A percentile compares a stretch with the other conserved stretches of the same genome.
Evolutionary conservation across 192 early-diverging fungal genomes (phyloP).

Genomic region (Coemansia sp.): DNA sequence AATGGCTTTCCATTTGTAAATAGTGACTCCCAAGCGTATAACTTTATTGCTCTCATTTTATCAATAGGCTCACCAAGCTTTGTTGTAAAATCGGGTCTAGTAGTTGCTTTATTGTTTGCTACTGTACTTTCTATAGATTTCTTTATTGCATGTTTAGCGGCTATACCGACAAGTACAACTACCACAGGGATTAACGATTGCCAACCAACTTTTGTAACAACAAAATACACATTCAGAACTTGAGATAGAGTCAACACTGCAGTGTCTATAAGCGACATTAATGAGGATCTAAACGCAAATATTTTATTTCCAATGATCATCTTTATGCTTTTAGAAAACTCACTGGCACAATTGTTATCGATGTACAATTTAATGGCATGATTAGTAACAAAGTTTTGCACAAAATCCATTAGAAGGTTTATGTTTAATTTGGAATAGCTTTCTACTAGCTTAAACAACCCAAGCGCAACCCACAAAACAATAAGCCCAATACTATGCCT

Average conservation of each 20-base stretch:
- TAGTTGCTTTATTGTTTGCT: background rate
- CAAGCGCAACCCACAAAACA: slow-evolving; percentile 10
- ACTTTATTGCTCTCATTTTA: slow-evolving; percentile 63
- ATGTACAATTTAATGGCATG: slow-evolving; percentile 9
- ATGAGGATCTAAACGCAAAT: background rate
- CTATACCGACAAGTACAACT: slow-evolving; percentile 4
- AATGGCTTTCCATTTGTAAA: slow-evolving; percentile 19
- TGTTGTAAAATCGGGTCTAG: background rate
- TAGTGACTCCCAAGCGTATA: slow-evolving; percentile 60
- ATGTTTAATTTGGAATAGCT: background rate
- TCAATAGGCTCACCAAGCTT: background rate
- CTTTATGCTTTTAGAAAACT: slow-evolving; percentile 4
- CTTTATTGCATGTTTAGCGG: background rate
- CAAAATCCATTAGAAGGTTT: background rate
- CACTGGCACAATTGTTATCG: slow-evolving; percentile 6
- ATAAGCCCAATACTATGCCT: slow-evolving; percentile 1
- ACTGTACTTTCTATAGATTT: background rate
- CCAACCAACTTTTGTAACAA: slow-evolving; percentile 16
- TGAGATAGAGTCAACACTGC: background rate
- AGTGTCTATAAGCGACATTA: background rate
- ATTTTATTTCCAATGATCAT: background rate
- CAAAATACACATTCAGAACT: slow-evolving; percentile 17
- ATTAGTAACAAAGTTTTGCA: slow-evolving; percentile 1
- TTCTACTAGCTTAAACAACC: background rate
- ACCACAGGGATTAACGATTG: slow-evolving; percentile 15